A percentile compares a stretch with the other conserved stretches of the same genome.
phyloP scores from a whole-genome alignment of 2,329 filamentous ascomycete genomes.

The Phialophora macrospora region DNA sequence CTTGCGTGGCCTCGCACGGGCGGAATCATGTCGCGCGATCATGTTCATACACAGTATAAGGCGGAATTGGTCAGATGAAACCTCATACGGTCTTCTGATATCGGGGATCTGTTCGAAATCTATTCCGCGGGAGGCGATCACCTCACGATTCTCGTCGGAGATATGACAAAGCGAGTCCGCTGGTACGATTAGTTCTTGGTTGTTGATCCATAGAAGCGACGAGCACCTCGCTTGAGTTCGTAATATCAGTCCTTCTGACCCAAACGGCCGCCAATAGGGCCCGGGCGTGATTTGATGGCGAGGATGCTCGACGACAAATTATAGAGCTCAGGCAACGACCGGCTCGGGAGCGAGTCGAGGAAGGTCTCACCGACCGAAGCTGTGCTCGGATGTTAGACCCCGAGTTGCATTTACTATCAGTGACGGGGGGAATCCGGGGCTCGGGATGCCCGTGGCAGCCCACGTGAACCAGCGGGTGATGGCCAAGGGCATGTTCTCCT shows the following conservation, averaged over 20 bases:
- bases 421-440: conserved; percentile 18
- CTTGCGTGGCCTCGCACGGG: conserved; percentile 70
- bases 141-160: conserved; percentile 72
- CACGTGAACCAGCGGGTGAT: conserved; percentile 23
- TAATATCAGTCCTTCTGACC: conserved; percentile 2
- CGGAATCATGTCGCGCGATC: conserved; percentile 73
- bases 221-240: conserved; percentile 61
- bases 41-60: conserved; percentile 81
- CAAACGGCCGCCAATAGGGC: not conserved
- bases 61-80: not conserved
- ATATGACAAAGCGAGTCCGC: conserved; percentile 86
- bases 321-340: not conserved
- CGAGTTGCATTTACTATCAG: conserved; percentile 22
- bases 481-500: conserved; percentile 4
- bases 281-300: not conserved
- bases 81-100: conserved; percentile 69
- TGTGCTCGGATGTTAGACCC: conserved; percentile 16
- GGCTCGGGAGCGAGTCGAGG: not conserved
- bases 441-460: conserved; percentile 1
- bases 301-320: not conserved
- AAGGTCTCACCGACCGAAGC: conserved; percentile 6
- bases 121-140: conserved; percentile 80
- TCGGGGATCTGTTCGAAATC: conserved; percentile 81
- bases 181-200: conserved; percentile 72
- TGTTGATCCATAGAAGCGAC: conserved; percentile 77